Base-by-base conservation (phyloP, 139 green algal species). In the Chloropicon primus region DNA sequence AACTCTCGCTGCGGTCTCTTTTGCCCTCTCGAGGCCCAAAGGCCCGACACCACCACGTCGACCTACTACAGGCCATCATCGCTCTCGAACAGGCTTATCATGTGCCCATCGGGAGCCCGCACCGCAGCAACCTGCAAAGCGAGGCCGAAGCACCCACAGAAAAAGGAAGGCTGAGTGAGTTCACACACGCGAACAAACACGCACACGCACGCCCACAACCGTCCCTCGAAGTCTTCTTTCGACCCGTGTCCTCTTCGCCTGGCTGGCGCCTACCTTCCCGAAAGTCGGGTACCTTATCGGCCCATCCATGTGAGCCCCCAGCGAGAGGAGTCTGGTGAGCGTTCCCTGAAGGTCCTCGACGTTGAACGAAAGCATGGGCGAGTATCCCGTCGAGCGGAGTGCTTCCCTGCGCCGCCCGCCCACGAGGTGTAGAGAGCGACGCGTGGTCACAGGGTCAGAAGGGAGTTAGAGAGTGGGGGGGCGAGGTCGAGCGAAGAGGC, bases 281-380 rank as follows among this genome's bases (percentile, higher is more conserved):
- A 86, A 79, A 23, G 78, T 24, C 26, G 80, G 54, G 76, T 95
- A 89, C 54, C 90, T 82, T 17, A 95, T 90, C 2, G 82, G 62
- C 0, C 91, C 91, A 26, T 95, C 91, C 83, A 95, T 77, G 1
- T 29, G 28, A 2, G 78, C 91, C 2, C 90, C 90, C 77, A 90
- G 53, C 21, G 81, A 28, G 1, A 95, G 72, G 77, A 92, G 75
- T 0, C 74, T 75, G 54, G 82, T 82, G 54, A 95, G 29, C 3
- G 83, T 89, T 1, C 72, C 72, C 41, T 94, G 83, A 26, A 95
- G 54, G 78, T 95, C 89, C 0, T 77, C n/a, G 25, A 95, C 90
- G 10, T 84, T 78, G 72, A 95, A 95, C 0, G 80, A 72, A 23
- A 95, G 77, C 24, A 92, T 84, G 2, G 88, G 86, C 22, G 79